Evolutionary conservation across 352 stramenopile species (phyloP).

Genomic region (Phytophthora constricta): DNA sequence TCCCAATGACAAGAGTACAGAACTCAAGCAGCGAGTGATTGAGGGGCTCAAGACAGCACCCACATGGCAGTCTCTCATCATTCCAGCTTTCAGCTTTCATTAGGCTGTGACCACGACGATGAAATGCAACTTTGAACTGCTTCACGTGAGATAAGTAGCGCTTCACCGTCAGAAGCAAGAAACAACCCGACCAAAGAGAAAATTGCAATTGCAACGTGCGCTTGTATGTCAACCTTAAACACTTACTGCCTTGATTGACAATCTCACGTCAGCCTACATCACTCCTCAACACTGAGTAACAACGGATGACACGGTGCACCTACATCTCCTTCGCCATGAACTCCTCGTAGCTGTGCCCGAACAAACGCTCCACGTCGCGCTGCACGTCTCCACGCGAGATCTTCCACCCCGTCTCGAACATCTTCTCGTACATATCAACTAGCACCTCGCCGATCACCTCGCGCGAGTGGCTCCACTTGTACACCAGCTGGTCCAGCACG

Average conservation of each 20-base stretch:
- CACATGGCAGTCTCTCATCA: no score
- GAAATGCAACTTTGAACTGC: no score
- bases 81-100: no score
- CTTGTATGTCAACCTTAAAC: no score
- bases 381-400: conserved; percentile 84
- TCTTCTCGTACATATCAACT: conserved; percentile 89
- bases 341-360: conserved; percentile 92
- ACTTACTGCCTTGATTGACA: no score
- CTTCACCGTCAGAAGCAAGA: neutral
- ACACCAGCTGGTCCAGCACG: conserved; percentile 95
- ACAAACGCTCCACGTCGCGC: conserved; percentile 85
- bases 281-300: neutral
- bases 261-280: neutral
- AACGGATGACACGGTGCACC: neutral
- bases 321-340: conserved; percentile 86
- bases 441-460: conserved; percentile 90
- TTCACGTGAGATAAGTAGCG: no score
- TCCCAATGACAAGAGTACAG: no score
- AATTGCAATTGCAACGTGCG: no score
- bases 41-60: no score
- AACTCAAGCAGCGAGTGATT: no score
- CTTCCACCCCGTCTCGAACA: conserved; percentile 85
- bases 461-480: conserved; percentile 95
- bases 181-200: neutral
- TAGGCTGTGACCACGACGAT: no score